Base-by-base conservation (phyloP, 2,329 filamentous ascomycete species). In the Aspergillus proliferans region DNA sequence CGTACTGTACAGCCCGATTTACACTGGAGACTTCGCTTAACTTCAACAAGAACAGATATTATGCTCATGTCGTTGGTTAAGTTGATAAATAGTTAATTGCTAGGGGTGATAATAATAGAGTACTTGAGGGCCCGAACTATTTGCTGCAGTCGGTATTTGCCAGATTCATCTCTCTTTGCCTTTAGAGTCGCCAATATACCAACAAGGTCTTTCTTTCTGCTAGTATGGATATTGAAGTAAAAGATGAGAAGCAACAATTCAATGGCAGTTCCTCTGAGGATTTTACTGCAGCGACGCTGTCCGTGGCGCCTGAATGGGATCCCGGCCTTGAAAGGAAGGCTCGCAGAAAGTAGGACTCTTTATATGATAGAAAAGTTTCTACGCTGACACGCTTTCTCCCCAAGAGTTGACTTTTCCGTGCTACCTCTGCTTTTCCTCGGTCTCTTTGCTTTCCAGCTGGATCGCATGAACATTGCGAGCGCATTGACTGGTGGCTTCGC, bases 381-480 rank as follows among this genome's bases (percentile, higher is more conserved):
- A 6, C 34, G 34, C 34, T 38, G 38, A 40, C 18, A 10, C 4
- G 8, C 18, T 3, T 39, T 36, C n/a, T 18, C 38, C 7, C 4
- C n/a, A 28, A 45, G 48, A 19, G 28, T 22, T 22, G 46, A 72
- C 24, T 15, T 47, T 14, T 36, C 38, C 0, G 73, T 78, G 10
- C 62, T 79, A 0, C 68, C 71, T 0, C 61, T 78, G 1, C 65
- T 78, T 6, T 42, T 30, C 46, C 38, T 47, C 6, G 46, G 46
- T 1, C 72, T 76, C 45, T 66, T 78, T 1, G 75, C 74, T 3
- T 60, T 78, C 1, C 60, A 77, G 1, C 71, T 76, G 41, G 75
- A 78, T 50, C 71, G 75, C 24, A 76, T 76, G 72, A 76, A 77
- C 49, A 61, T 77, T 6, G 73, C 71, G n/a, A 75, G 71, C 52